Evolutionary conservation across 352 stramenopile genomes (phyloP).

Genomic region (Phytopythium boreale): DNA sequence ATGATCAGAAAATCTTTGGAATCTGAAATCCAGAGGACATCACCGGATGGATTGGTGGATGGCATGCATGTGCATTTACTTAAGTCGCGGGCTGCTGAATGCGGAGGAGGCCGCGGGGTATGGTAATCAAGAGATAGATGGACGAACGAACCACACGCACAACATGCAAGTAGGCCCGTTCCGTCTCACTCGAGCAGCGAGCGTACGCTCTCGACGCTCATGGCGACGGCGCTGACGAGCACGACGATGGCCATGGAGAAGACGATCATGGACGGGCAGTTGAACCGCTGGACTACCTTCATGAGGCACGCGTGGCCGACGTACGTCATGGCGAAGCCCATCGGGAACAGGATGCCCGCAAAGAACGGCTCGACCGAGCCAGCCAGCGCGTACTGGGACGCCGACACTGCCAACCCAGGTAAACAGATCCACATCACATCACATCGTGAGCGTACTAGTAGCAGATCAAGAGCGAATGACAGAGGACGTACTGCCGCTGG

Average conservation of each 20-base stretch:
- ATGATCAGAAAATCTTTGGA: too few species aligned
- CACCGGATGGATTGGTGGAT: too few species aligned
- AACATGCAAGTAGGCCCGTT: neutral
- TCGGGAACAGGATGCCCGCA: slow-evolving; percentile 47
- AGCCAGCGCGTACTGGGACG: slow-evolving; percentile 58
- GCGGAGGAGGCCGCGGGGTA: neutral
- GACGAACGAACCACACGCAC: neutral
- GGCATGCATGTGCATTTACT: neutral
- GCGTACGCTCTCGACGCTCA: slow-evolving; percentile 56
- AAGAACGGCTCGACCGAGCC: slow-evolving; percentile 44
- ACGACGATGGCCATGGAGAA: slow-evolving; percentile 72
- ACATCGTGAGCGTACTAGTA: neutral
- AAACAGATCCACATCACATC: slow-evolving; percentile 6
- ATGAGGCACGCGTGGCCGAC: slow-evolving; percentile 54
- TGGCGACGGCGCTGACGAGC: slow-evolving; percentile 56
- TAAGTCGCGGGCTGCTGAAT: neutral
- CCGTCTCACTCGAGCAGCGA: slow-evolving; percentile 15
- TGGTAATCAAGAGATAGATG: neutral
- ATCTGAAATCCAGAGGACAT: too few species aligned
- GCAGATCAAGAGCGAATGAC: neutral
- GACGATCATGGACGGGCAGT: slow-evolving; percentile 65
- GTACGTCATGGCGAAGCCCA: slow-evolving; percentile 58
- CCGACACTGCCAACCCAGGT: slow-evolving; percentile 38
- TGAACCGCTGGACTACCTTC: slow-evolving; percentile 45
- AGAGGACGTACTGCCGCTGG: slow-evolving; percentile 51